Evolutionary conservation across 768 basidiomycete genomes (phyloP).

Genomic region (Tephrocybe sp.): DNA sequence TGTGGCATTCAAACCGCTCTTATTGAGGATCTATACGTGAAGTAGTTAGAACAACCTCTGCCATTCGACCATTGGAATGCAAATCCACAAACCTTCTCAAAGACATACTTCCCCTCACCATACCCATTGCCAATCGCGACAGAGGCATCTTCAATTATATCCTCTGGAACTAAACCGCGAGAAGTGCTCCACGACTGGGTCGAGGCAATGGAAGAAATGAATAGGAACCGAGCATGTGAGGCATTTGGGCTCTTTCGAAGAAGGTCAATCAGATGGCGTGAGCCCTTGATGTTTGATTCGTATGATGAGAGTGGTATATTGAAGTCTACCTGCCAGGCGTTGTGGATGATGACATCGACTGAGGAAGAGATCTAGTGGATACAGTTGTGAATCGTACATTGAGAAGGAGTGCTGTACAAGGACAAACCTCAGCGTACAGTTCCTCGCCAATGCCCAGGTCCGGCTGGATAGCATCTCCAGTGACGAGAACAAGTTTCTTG

Average conservation of each 20-base stretch:
- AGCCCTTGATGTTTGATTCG: background rate
- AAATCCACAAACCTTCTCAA: background rate
- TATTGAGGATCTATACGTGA: constrained; percentile 2
- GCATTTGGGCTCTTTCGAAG: background rate
- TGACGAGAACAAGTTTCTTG: background rate
- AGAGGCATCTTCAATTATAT: background rate
- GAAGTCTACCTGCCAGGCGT: background rate
- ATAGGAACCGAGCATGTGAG: background rate
- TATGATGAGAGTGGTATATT: background rate
- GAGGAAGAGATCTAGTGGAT: background rate
- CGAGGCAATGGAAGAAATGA: background rate
- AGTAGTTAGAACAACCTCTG: no score
- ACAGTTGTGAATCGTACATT: no score
- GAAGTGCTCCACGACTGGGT: background rate
- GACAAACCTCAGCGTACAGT: background rate
- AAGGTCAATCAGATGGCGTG: background rate
- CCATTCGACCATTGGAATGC: background rate
- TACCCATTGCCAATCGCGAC: background rate
- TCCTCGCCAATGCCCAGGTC: background rate
- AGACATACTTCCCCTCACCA: constrained; percentile 3
- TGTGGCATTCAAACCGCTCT: constrained; percentile 33
- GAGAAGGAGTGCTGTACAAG: background rate
- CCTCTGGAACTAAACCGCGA: background rate
- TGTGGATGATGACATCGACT: background rate
- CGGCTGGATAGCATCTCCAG: background rate